Base-by-base conservation (phyloP, 1,284 basidiomycete species). In the Pseudomicrostroma phylloplanum region DNA sequence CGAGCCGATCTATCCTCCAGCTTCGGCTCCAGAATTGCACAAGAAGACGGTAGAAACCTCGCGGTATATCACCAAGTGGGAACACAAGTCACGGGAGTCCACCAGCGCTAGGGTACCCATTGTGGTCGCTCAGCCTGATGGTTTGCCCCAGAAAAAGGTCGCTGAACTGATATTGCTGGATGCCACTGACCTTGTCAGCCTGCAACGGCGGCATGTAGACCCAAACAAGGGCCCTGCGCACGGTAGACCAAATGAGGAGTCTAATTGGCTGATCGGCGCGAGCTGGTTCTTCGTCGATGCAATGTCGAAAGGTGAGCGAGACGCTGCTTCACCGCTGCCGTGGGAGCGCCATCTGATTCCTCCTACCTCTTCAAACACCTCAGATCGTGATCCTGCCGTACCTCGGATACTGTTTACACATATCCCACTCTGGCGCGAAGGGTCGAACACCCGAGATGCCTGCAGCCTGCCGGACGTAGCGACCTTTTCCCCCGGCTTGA, bases 351-450 rank as follows among this genome's bases (percentile, higher is more conserved):
- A 9, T 36, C 30, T 36, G 30, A 36, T 9, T 9, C 9, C 4
- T 36, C 30, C 9, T 9, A 4, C 30, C 30, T 36, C 30, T 9
- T 36, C 30, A 36, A 4, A 36, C 30, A 4, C 21, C 6, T 6
- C 15, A 48, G 43, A 48, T 48, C 17, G 17, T 21, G 43, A 48
- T 48, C n/a, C 21, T 15, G 2, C 21, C 2, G 21, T 54, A 13
- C 51, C 51, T 21, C n/a, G 51, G 13, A 54, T 54, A 19, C 21
- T 54, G 21, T 54, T 54, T 19, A 54, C 51, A 13, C 51, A 54
- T 25, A 26, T 54, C 13, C 51, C 51, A 15, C 51, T 54, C 15
- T 25, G 21, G 15, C 51, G 51, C 51, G 51, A 54, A 12, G 30
- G 9, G 30, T 48, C 43, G 6, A 21, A 17, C 6, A 48, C 43